Conservation (phyloP, 2,329 filamentous ascomycete genomes). For the Zymoseptoria tritici region DNA sequence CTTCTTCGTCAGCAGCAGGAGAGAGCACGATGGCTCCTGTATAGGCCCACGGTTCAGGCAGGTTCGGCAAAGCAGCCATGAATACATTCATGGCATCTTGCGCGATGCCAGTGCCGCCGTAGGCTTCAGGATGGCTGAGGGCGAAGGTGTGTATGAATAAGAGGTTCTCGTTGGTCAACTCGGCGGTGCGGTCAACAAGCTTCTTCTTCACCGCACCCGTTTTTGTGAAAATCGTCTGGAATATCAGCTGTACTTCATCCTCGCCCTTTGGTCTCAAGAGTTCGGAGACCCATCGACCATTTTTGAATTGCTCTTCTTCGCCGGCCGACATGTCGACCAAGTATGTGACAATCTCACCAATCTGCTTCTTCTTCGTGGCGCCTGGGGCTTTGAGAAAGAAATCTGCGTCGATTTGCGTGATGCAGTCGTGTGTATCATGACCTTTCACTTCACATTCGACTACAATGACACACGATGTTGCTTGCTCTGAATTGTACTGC, state of each 20-base stretch:
- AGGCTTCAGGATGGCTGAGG: not conserved
- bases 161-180: not conserved
- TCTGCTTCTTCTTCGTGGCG: not conserved
- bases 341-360: not conserved
- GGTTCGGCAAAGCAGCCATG: not conserved
- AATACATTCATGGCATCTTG: conserved; percentile 1
- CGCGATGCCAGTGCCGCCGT: not conserved
- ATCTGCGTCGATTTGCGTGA: not conserved
- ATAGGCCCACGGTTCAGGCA: not conserved
- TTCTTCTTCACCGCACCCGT: not conserved
- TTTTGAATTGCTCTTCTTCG: no score
- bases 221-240: not conserved
- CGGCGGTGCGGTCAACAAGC: not conserved
- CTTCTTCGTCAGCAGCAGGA: not conserved
- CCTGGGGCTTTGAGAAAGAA: not conserved
- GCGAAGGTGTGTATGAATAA: not conserved
- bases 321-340: not conserved
- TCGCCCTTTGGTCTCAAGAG: not conserved
- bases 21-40: not conserved
- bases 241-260: not conserved
- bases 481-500: not conserved
- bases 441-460: not conserved
- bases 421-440: not conserved
- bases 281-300: not conserved
- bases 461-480: not conserved